A percentile compares a stretch with the other conserved stretches of the same genome.
These are phyloP conservation scores for Houttuynia cordata DNA, from an alignment of 164 flowering plant genomes.

Conservation along the genomic window DNA sequence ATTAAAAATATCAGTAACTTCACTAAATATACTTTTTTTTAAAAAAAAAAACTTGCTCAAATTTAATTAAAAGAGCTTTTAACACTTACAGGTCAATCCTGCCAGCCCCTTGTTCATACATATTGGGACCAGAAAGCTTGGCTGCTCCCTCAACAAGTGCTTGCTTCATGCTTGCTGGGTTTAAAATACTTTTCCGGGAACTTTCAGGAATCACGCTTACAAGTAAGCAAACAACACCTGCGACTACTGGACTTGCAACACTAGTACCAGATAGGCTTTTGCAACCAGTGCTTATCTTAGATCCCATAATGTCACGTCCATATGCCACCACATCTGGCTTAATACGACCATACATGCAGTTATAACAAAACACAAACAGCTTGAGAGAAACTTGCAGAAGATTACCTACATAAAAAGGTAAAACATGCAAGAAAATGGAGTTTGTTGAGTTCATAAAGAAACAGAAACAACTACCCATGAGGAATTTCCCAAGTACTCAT, in stretches of 20 bases:
- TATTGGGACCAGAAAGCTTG: constrained; percentile 89
- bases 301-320: constrained; percentile 96
- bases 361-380: not conserved
- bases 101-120: constrained; percentile 99
- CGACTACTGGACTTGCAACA: constrained; percentile 99
- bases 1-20: not conserved
- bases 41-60: not conserved
- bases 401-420: not conserved
- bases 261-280: constrained; percentile 99
- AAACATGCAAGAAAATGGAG: not conserved
- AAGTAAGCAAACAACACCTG: constrained; percentile 94
- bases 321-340: constrained; percentile 99
- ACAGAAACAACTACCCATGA: constrained; percentile 58
- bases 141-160: constrained; percentile 98
- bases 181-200: constrained; percentile 47
- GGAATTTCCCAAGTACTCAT: constrained; percentile 99
- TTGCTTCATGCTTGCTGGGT: constrained; percentile 99
- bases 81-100: constrained; percentile 86
- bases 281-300: constrained; percentile 96
- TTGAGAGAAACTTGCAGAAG: not conserved
- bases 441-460: not conserved
- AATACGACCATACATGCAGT: constrained; percentile 80
- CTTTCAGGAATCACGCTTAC: constrained; percentile 75
- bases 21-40: not conserved
- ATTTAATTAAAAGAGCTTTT: not conserved